Percentiles rank a stretch among this genome's conserved stretches.
These are phyloP conservation scores for Chalara sp. DNA, from an alignment of 2,329 filamentous ascomycete genomes.

Conservation along the genomic window DNA sequence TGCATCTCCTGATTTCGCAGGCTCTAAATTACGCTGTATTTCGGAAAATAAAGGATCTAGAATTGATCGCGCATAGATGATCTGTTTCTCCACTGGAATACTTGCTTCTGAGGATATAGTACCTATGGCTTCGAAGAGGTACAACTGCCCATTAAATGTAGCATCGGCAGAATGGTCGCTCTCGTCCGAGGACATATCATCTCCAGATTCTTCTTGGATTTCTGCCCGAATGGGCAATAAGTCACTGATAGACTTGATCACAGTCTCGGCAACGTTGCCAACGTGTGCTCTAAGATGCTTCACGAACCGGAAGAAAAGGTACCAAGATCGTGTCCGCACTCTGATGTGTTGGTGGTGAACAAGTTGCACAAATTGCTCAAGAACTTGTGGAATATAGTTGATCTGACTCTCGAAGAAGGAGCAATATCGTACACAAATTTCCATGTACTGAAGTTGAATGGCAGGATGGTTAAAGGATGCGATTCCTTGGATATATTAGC, in stretches of 20 bases:
- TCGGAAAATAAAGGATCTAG: conserved; percentile 87
- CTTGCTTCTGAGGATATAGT: conserved; percentile 78
- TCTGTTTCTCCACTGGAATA: conserved; percentile 78
- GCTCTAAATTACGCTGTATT: conserved; percentile 70
- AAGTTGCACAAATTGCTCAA: conserved; percentile 86
- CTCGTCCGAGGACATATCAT: conserved; percentile 93
- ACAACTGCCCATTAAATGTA: conserved; percentile 84
- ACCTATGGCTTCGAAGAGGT: conserved; percentile 90
- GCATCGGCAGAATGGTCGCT: conserved; percentile 86
- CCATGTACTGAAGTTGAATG: conserved; percentile 95
- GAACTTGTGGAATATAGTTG: conserved; percentile 73
- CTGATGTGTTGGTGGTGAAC: conserved; percentile 84
- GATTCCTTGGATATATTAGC: conserved; percentile 53
- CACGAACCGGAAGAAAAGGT: conserved; percentile 87
- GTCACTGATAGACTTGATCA: conserved; percentile 85
- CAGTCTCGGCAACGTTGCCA: conserved; percentile 81
- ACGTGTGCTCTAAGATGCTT: conserved; percentile 80
- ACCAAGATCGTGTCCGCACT: conserved; percentile 90
- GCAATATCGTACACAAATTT: conserved; percentile 92
- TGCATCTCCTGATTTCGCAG: conserved; percentile 74
- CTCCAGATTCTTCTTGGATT: conserved; percentile 66
- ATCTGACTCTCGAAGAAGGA: conserved; percentile 85
- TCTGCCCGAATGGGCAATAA: conserved; percentile 88
- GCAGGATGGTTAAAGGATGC: conserved; percentile 83
- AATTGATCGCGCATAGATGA: conserved; percentile 77